phyloP scores from a whole-genome alignment of 2,329 filamentous ascomycete genomes.

The Lachnellula occidentalis region DNA sequence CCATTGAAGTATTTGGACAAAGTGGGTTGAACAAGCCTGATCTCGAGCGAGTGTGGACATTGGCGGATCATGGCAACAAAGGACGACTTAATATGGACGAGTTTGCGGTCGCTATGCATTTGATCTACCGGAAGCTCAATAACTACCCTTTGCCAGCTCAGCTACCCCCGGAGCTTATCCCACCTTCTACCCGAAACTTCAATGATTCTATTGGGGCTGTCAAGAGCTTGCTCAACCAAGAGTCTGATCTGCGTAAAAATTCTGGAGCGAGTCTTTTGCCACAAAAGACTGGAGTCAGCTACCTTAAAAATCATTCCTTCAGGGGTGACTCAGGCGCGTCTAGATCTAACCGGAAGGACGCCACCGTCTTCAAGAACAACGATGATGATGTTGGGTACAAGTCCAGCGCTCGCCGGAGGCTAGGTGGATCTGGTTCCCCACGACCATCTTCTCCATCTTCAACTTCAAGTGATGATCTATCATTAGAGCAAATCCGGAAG shows the following conservation, averaged over 20 bases:
- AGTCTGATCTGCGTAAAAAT: slow-evolving; percentile 84
- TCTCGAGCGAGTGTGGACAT: slow-evolving; percentile 87
- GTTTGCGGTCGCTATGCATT: slow-evolving; percentile 97
- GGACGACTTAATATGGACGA: slow-evolving; percentile 93
- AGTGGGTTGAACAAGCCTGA: slow-evolving; percentile 89
- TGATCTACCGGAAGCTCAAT: slow-evolving; percentile 96
- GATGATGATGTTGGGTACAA: slow-evolving; percentile 88
- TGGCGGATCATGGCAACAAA: slow-evolving; percentile 90
- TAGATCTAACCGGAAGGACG: slow-evolving; percentile 73
- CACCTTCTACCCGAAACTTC: slow-evolving; percentile 89
- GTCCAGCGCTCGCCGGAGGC: slow-evolving; percentile 83
- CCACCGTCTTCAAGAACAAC: slow-evolving; percentile 94
- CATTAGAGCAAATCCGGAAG: slow-evolving; percentile 83
- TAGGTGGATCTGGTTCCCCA: slow-evolving; percentile 68
- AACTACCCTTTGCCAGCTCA: slow-evolving; percentile 87
- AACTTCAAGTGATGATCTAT: slow-evolving; percentile 72
- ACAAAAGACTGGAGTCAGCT: slow-evolving; percentile 96
- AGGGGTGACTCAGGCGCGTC: slow-evolving; percentile 55
- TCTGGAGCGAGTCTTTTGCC: slow-evolving; percentile 86
- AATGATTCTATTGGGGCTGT: slow-evolving; percentile 89
- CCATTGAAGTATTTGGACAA: slow-evolving; percentile 95
- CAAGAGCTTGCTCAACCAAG: slow-evolving; percentile 81
- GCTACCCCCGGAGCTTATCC: slow-evolving; percentile 85
- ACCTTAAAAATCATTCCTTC: slow-evolving; percentile 94
- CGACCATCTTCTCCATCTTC: slow-evolving; percentile 72